phyloP scores from a whole-genome alignment of 2,329 filamentous ascomycete species.

The Dothidotthia symphoricarpi region DNA sequence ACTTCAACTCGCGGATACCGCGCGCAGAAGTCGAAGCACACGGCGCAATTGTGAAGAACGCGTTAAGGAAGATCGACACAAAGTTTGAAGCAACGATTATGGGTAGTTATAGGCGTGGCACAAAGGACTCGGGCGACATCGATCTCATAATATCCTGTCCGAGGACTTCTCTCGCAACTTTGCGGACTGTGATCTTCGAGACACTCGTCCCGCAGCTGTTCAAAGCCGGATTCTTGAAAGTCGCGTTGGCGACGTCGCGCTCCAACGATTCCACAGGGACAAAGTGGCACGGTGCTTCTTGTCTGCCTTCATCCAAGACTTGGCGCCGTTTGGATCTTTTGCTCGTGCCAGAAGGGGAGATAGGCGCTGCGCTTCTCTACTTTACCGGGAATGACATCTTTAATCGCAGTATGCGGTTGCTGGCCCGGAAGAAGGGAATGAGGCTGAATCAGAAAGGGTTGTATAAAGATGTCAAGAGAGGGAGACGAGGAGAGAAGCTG shows the following conservation, averaged over 20 bases:
- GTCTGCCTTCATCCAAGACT: constrained; percentile 56
- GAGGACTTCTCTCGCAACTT: constrained; percentile 52
- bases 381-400: constrained; percentile 96
- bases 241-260: constrained; percentile 61
- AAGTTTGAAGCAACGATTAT: constrained; percentile 69
- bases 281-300: constrained; percentile 87
- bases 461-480: constrained; percentile 67
- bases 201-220: constrained; percentile 63
- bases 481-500: constrained; percentile 57
- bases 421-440: constrained; percentile 80
- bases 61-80: constrained; percentile 60
- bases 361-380: constrained; percentile 86
- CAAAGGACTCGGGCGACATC: constrained; percentile 72
- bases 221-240: constrained; percentile 64
- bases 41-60: constrained; percentile 60
- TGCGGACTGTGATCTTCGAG: constrained; percentile 63
- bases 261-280: constrained; percentile 55
- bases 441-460: constrained; percentile 80
- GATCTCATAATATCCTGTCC: constrained; percentile 78
- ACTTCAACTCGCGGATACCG: constrained; percentile 77
- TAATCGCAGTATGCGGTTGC: constrained; percentile 77
- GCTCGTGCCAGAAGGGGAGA: constrained; percentile 73
- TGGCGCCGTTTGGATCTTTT: constrained; percentile 87
- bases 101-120: constrained; percentile 82
- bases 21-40: constrained; percentile 71